Percentiles rank a stretch among this genome's conserved stretches.
Conservation (phyloP, 2,329 filamentous ascomycete species). For the Bipolaris cookei region DNA sequence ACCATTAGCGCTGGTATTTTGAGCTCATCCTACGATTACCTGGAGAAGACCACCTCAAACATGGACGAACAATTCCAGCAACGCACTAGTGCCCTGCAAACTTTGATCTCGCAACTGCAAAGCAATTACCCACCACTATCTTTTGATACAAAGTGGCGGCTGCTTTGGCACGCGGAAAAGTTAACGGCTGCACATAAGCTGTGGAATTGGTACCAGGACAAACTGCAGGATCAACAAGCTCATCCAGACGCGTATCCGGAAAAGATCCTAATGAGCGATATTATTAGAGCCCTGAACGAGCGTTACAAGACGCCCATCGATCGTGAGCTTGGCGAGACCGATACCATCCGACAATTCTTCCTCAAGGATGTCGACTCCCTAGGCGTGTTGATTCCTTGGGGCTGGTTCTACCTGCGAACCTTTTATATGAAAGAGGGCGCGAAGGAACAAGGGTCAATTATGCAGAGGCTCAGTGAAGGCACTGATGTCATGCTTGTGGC, state of each 20-base stretch:
- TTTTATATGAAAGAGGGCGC: slow-evolving; percentile 72
- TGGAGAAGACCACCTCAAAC: slow-evolving; percentile 74
- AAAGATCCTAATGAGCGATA: slow-evolving; percentile 73
- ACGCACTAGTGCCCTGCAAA: slow-evolving; percentile 74
- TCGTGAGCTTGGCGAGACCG: slow-evolving; percentile 71
- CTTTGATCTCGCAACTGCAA: slow-evolving; percentile 74
- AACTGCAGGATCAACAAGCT: slow-evolving; percentile 71
- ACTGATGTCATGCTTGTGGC: slow-evolving; percentile 73
- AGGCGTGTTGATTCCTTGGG: slow-evolving; percentile 79
- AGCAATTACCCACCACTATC: slow-evolving; percentile 69
- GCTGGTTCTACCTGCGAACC: slow-evolving; percentile 69
- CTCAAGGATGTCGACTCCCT: slow-evolving; percentile 68
- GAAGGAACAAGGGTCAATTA: slow-evolving; percentile 59
- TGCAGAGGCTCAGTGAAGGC: slow-evolving; percentile 66
- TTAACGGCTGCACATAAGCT: slow-evolving; percentile 78
- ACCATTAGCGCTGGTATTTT: slow-evolving; percentile 82
- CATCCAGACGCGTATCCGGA: slow-evolving; percentile 64
- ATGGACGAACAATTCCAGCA: slow-evolving; percentile 80
- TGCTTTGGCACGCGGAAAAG: slow-evolving; percentile 91
- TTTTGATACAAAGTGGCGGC: slow-evolving; percentile 72
- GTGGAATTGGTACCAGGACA: slow-evolving; percentile 80
- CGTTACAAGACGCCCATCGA: slow-evolving; percentile 74
- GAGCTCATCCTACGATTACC: slow-evolving; percentile 74
- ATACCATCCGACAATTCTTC: slow-evolving; percentile 86
- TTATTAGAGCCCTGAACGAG: slow-evolving; percentile 77